Percentiles rank a stretch among this genome's conserved stretches.
These are phyloP conservation scores for Russula olivacea DNA, from an alignment of 768 basidiomycete genomes.

Conservation along the genomic window DNA sequence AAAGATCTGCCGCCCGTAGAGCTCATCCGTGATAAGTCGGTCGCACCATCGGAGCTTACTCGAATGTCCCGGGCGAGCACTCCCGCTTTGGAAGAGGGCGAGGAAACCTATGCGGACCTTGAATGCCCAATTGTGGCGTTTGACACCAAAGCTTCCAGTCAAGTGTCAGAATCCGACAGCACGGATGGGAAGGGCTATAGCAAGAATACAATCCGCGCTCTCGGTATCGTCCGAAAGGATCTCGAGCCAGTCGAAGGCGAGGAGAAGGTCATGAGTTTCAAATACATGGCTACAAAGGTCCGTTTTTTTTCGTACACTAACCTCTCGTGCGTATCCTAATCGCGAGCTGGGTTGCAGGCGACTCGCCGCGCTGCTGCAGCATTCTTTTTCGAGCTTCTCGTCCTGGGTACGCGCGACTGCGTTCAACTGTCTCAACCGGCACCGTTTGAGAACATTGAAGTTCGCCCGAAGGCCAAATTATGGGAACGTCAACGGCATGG, in stretches of 20 bases:
- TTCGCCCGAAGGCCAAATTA: slow-evolving; percentile 74
- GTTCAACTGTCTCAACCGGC: slow-evolving; percentile 68
- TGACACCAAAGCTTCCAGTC: slow-evolving; percentile 54
- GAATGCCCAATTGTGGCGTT: slow-evolving; percentile 78
- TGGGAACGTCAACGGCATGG: slow-evolving; percentile 65
- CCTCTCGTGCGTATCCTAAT: neutral
- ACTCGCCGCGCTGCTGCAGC: slow-evolving; percentile 88
- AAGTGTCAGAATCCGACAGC: slow-evolving; percentile 33
- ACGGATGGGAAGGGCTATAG: slow-evolving; percentile 72
- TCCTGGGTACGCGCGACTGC: slow-evolving; percentile 89
- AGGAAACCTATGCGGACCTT: slow-evolving; percentile 62
- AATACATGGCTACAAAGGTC: slow-evolving; percentile 72
- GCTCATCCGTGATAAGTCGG: slow-evolving; percentile 41
- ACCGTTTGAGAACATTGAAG: slow-evolving; percentile 81
- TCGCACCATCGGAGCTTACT: slow-evolving; percentile 50
- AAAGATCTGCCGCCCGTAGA: slow-evolving; percentile 38
- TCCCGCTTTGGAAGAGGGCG: slow-evolving; percentile 57
- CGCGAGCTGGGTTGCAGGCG: slow-evolving; percentile 43
- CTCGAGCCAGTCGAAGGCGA: slow-evolving; percentile 47
- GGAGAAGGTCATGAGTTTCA: slow-evolving; percentile 68
- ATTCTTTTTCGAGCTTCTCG: slow-evolving; percentile 97
- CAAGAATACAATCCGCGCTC: slow-evolving; percentile 82
- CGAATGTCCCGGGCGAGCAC: slow-evolving; percentile 60
- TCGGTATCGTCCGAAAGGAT: slow-evolving; percentile 68
- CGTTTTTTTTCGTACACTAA: neutral